Base-by-base conservation (phyloP, 768 basidiomycete genomes). In the Macrolepiota dolichaula region DNA sequence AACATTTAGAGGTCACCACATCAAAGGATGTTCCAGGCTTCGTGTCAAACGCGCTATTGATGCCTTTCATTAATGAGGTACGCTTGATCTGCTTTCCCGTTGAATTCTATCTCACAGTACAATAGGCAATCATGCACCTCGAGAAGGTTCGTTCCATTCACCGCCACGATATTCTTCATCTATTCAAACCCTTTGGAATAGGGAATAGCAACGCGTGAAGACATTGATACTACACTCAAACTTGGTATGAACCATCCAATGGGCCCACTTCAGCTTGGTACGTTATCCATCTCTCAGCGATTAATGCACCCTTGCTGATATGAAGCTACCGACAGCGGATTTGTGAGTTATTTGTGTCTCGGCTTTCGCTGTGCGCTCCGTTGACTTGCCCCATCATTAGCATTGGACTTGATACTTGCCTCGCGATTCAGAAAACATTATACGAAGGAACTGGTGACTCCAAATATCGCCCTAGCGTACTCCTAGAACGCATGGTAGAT, bases 11-110 rank as follows among this genome's bases (percentile, higher is more conserved):
- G 81, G 94, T 98, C 1, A 91, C 94, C 1, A 85, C 84, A 2
- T 95, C 94, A 0, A 85, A 91, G 67, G 96, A 98, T 68, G 92
- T 96, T 0, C 96, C 96, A 2, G 95, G 94, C 3, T 95, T 94
- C 72, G 92, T 96, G n/a, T 92, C 94, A 1, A 96, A 97, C 68
- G 94, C 94, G 0, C 81, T 96, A 32, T 76, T 98, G 47, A 98
- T 98, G 93, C 96, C 96, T 1, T 98, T 95, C 75, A 89, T 98
- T 66, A 98, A 98, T 66, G 96, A 98, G 81, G 87, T 88, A 67
- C 59, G 76, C 36, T 4, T 25, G 10, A 15, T 12, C 9, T 44
- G 37, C 59, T 37, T 36, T 4, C 53, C 13, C 32, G 51, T 25
- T 24, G 47, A 36, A 25, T 46, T n/a, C 51, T 35, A 27, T 29